These are phyloP conservation scores for Neurospora sp. DNA, from an alignment of 495 filamentous ascomycete genomes.

Conservation along the genomic window DNA sequence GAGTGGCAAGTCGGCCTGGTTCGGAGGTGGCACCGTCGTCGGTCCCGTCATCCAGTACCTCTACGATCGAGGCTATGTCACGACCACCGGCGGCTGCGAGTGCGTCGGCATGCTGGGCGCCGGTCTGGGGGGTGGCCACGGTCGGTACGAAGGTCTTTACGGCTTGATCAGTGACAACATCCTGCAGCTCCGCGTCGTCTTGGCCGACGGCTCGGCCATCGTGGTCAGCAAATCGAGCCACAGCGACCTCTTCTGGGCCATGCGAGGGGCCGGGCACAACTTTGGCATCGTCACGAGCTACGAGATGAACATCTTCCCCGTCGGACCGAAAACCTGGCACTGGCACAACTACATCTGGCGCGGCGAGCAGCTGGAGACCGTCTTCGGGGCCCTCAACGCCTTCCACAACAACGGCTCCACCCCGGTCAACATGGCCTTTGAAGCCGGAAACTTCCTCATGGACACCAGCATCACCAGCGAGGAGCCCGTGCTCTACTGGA, in stretches of 20 bases:
- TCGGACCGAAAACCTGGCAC: no score
- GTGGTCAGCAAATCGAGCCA: slow-evolving; percentile 21
- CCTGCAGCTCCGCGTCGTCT: slow-evolving; percentile 35
- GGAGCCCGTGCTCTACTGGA: slow-evolving; percentile 10
- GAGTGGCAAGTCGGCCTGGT: neutral
- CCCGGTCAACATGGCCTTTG: slow-evolving; percentile 24
- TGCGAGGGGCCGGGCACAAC: slow-evolving; percentile 44
- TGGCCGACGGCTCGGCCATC: slow-evolving; percentile 32
- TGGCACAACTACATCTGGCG: slow-evolving; percentile 18
- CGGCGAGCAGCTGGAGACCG: slow-evolving; percentile 23
- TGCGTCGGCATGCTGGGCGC: slow-evolving; percentile 39
- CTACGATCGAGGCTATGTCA: neutral
- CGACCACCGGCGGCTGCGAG: slow-evolving; percentile 34
- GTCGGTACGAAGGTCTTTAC: slow-evolving; percentile 38
- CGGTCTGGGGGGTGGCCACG: slow-evolving; percentile 44
- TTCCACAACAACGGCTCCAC: slow-evolving; percentile 20
- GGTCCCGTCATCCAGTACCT: slow-evolving; percentile 4
- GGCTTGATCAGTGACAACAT: slow-evolving; percentile 44
- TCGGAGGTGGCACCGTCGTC: neutral
- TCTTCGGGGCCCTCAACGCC: slow-evolving; percentile 13
- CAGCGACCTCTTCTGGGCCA: slow-evolving; percentile 39
- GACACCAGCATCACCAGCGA: slow-evolving; percentile 1
- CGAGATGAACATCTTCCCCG: slow-evolving; percentile 15
- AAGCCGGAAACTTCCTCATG: slow-evolving; percentile 33
- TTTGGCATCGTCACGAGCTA: slow-evolving; percentile 39